phyloP scores from a whole-genome alignment of 2,329 filamentous ascomycete species.

The Berkeleyomyces basicola region DNA sequence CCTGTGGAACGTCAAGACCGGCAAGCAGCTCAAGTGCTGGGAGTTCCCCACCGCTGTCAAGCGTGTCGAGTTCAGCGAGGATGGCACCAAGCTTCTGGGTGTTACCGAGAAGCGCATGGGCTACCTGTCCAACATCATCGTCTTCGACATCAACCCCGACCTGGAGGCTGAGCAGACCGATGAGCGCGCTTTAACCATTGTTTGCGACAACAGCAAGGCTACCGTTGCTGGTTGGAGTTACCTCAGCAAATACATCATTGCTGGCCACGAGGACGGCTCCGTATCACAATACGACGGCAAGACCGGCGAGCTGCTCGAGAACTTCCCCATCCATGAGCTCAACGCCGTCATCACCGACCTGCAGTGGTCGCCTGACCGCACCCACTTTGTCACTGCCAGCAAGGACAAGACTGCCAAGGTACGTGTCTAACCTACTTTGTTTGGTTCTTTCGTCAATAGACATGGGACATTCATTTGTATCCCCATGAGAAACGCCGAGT shows the following conservation, averaged over 20 bases:
- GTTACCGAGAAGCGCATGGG: conserved; percentile 99
- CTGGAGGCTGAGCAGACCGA: conserved; percentile 68
- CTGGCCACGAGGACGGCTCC: conserved; percentile 90
- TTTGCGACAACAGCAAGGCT: conserved; percentile 90
- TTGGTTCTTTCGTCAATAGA: not conserved
- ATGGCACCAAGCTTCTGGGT: conserved; percentile 75
- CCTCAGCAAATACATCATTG: conserved; percentile 87
- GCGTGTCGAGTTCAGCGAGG: conserved; percentile 91
- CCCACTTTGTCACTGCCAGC: conserved; percentile 94
- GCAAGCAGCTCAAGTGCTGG: conserved; percentile 90
- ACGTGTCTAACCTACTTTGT: conserved; percentile 14
- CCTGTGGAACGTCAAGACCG: conserved; percentile 89
- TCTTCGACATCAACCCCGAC: conserved; percentile 76
- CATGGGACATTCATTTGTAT: too few relatives aligned
- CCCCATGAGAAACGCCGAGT: not conserved
- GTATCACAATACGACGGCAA: conserved; percentile 86
- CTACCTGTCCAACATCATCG: conserved; percentile 82
- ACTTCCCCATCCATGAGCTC: conserved; percentile 67
- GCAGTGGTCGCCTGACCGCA: conserved; percentile 85
- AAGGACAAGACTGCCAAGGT: conserved; percentile 97
- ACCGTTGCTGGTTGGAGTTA: conserved; percentile 96
- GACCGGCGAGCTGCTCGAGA: conserved; percentile 68
- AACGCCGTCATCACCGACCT: conserved; percentile 75
- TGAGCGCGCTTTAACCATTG: conserved; percentile 71
- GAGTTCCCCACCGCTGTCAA: conserved; percentile 95